Percentiles rank a stretch among this genome's conserved stretches.
Conservation (phyloP, 371 early-diverging fungal species). For the Smittium culicis region DNA sequence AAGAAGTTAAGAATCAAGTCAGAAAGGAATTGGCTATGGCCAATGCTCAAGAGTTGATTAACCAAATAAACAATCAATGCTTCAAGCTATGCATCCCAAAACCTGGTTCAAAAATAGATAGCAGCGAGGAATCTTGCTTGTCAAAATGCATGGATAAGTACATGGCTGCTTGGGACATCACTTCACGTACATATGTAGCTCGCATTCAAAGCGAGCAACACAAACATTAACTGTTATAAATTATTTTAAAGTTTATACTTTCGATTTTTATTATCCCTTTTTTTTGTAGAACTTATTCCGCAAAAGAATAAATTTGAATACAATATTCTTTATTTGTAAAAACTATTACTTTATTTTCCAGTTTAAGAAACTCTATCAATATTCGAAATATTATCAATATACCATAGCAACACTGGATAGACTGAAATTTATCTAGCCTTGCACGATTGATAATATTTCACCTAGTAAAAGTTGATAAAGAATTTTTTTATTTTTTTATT, state of each 20-base stretch:
- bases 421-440: too few species aligned
- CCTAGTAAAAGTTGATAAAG: too few species aligned
- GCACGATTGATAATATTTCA: too few species aligned
- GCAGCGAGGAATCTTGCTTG: conserved; percentile 54
- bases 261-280: too few species aligned
- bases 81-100: conserved; percentile 63
- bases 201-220: conserved; percentile 47
- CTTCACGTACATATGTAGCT: conserved; percentile 58
- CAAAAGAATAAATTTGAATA: too few species aligned
- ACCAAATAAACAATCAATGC: conserved; percentile 73
- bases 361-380: too few species aligned
- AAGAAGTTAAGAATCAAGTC: conserved; percentile 74
- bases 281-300: too few species aligned
- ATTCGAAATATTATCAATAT: too few species aligned
- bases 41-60: conserved; percentile 76
- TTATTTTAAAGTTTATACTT: background rate
- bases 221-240: conserved; percentile 2
- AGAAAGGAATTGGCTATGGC: conserved; percentile 67
- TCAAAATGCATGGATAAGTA: conserved; percentile 77
- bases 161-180: conserved; percentile 75
- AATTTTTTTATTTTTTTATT: too few species aligned
- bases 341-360: too few species aligned
- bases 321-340: too few species aligned
- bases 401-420: too few species aligned
- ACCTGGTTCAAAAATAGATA: conserved; percentile 53